Base-by-base conservation (phyloP, 73 alveolate genomes). In the Uronychia setigera region DNA sequence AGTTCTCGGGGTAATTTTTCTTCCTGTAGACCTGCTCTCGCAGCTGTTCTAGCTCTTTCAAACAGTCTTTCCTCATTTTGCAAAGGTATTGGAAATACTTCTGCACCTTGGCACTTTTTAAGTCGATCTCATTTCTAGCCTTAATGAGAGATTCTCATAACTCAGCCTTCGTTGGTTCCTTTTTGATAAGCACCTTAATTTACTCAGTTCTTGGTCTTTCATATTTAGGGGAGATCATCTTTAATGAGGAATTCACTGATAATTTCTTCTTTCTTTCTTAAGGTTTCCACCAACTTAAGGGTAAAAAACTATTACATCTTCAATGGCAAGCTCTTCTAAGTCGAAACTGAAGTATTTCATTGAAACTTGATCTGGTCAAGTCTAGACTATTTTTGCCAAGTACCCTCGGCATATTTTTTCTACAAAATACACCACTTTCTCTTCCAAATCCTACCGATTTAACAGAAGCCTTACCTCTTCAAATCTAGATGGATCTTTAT, bases 11-110 rank as follows among this genome's bases (percentile, higher is more conserved):
- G 34, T 81, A 81, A 33, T 29, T 29, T 29, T 60, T 58, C 75
- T 81, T 33, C 1, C 88, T 60, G 32, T 59, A 81, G 26, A 81
- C 76, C 77, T 34, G 27, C 34, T 81, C 88, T 58, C 77, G 57
- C 30, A 81, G 35, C 11, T 77, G 31, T n/a, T 59, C 46, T 9
- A 81, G 80, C 58, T 81, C 88, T 31, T 81, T 81, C 1, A 81
- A 32, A 34, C 59, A 81, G 77, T 59, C 77, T 0, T 28, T 19
- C 31, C 88, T 58, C 88, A 81, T 81, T 33, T 59, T 28, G 67
- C 67, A 11, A 5, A 46, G 5, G 67, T 46, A 46, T 5, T 46
- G 19, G 19, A 46, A 46, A 19, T 46, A 46, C 67, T 46, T 11
- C 67, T 46, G 67, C 67, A 19, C 5, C 67, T 46, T 5, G n/a